Evolutionary conservation across 345 rosid species (phyloP), one percentile per base, ranked within the genome.

Genomic region (Trapa bicornis): DNA sequence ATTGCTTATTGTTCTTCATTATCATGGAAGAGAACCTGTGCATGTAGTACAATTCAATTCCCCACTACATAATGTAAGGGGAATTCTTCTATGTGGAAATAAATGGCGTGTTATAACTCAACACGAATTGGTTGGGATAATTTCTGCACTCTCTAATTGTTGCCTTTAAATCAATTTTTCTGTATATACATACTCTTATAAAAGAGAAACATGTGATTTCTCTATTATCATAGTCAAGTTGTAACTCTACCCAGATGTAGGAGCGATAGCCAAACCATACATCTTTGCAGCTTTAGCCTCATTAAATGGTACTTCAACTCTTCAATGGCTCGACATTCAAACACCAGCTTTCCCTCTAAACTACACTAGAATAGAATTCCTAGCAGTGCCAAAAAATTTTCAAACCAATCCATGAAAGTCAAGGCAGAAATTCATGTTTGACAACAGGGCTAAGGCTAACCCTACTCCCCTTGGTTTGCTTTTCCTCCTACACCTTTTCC

Each of bases 341-440:
- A 22, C 29, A 22, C 29, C 29, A 22, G 29, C 29, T 22, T 22
- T 22, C 29, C 29, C 29, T 22, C 29, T 22, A 22, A 22, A 22
- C 29, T 22, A 22, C 29, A 22, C 29, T 22, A 22, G 29, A 22
- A 22, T 22, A 22, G 29, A 22, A 22, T 22, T 22, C 29, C 29
- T 22, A 22, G 29, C 29, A 22, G 29, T 22, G 29, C 29, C 29
- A 22, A 22, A 22, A 22, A 22, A 22, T 10, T 14, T 58, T 58
- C 63, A 22, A 22, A 22, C 29, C 29, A 22, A 22, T 32, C 32
- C 0, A 29, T 32, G 63, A 58, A 58, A 58, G 29, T 22, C 29
- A 58, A 58, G 32, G 63, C 63, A 38, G 63, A 58, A 58, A 58
- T 58, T 33, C 63, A 58, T 35, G 63, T 58, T 58, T 33, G 63